These are phyloP conservation scores for Arthrobotrys megalospora DNA, from an alignment of 2,329 filamentous ascomycete species.

Conservation along the genomic window DNA sequence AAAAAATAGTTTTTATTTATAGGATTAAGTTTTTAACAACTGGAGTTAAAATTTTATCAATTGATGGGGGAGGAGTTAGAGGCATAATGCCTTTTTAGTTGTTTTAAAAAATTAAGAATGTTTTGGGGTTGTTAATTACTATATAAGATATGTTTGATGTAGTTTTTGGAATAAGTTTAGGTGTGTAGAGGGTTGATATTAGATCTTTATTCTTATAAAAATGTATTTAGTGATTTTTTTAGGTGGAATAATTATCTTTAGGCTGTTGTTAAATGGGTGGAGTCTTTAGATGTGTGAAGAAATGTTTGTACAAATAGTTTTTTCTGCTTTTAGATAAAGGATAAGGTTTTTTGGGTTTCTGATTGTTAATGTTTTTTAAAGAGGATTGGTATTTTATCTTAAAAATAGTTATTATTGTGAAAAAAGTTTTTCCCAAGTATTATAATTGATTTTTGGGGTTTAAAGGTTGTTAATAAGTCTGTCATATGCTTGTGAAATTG, in stretches of 20 bases:
- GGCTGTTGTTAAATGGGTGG: background rate
- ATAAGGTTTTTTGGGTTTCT: background rate
- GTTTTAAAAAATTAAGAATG: background rate
- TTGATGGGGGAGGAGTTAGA: conserved; percentile 29
- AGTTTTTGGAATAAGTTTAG: conserved; percentile 20
- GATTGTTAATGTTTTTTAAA: background rate
- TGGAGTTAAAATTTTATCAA: conserved; percentile 13
- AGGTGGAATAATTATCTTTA: background rate
- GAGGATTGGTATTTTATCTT: background rate
- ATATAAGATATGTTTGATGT: conserved; percentile 27
- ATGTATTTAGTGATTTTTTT: too few species aligned
- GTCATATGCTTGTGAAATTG: background rate
- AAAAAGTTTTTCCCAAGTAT: background rate
- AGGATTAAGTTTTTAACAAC: conserved; percentile 26
- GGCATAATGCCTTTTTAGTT: conserved; percentile 22
- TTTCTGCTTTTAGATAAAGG: background rate
- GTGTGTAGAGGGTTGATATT: too few species aligned
- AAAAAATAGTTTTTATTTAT: background rate
- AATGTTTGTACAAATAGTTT: background rate
- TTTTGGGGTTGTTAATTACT: background rate
- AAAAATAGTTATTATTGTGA: background rate
- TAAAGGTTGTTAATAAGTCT: background rate
- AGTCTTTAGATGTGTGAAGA: background rate
- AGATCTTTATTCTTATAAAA: too few species aligned
- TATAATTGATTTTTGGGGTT: background rate